Conservation (phyloP, 1,139 yeast genomes). For the Hyphopichia burtonii region DNA sequence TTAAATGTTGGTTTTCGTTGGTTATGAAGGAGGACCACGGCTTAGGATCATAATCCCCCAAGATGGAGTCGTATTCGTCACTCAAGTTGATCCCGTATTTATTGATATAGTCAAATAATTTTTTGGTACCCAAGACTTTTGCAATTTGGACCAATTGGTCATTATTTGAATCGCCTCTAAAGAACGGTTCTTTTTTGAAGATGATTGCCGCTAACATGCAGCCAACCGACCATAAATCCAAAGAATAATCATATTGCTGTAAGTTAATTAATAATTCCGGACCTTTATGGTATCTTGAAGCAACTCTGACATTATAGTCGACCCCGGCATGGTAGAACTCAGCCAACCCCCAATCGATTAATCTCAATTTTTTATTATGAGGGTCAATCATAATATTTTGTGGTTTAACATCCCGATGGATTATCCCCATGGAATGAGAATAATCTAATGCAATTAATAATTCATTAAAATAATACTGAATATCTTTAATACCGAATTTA, state of each 20-base stretch:
- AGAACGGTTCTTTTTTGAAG: slow-evolving; percentile 75
- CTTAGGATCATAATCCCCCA: slow-evolving; percentile 65
- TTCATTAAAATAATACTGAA: slow-evolving; percentile 69
- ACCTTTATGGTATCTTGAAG: slow-evolving; percentile 78
- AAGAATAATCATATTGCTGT: slow-evolving; percentile 74
- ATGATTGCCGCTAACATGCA: slow-evolving; percentile 78
- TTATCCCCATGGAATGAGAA: slow-evolving; percentile 80
- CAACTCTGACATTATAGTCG: slow-evolving; percentile 79
- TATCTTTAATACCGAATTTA: slow-evolving; percentile 58
- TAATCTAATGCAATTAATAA: slow-evolving; percentile 70
- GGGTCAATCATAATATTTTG: slow-evolving; percentile 87
- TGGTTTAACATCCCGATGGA: slow-evolving; percentile 83
- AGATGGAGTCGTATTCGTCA: slow-evolving; percentile 62
- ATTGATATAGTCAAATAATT: slow-evolving; percentile 54
- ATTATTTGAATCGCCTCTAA: slow-evolving; percentile 75
- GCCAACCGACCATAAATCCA: slow-evolving; percentile 82
- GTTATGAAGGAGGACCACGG: slow-evolving; percentile 66
- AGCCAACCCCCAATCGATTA: slow-evolving; percentile 85
- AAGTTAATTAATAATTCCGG: slow-evolving; percentile 75
- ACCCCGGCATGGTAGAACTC: slow-evolving; percentile 79
- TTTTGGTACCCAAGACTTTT: slow-evolving; percentile 72
- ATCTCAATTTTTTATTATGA: slow-evolving; percentile 53
- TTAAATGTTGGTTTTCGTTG: slow-evolving; percentile 50
- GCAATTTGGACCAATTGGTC: slow-evolving; percentile 81
- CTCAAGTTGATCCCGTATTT: slow-evolving; percentile 64